Evolutionary conservation across 768 basidiomycete genomes (phyloP).

Genomic region (Serendipita sp.): DNA sequence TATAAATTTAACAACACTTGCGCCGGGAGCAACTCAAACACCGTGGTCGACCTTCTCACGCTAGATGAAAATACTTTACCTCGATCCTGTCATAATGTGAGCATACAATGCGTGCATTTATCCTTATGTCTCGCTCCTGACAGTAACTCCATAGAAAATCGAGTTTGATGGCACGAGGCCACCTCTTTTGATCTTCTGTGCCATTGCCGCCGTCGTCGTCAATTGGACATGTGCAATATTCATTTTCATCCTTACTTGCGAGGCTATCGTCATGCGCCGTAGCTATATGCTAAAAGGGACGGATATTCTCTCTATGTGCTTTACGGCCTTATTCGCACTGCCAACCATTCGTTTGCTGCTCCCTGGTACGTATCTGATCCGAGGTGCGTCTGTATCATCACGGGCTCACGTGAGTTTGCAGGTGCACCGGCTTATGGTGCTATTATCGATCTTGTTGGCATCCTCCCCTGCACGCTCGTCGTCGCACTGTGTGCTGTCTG

Average conservation of each 20-base stretch:
- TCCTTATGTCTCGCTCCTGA: not conserved
- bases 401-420: no score
- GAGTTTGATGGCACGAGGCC: not conserved
- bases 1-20: not conserved
- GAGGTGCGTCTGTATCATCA: no score
- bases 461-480: no score
- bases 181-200: not conserved
- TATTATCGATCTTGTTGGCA: no score
- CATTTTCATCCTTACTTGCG: constrained; percentile 3
- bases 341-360: not conserved
- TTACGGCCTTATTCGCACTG: not conserved
- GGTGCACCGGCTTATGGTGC: no score
- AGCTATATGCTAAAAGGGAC: not conserved
- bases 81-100: not conserved
- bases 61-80: not conserved
- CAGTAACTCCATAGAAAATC: not conserved
- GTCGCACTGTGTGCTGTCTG: no score
- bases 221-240: not conserved
- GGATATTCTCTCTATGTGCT: not conserved
- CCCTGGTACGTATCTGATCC: not conserved
- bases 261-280: not conserved
- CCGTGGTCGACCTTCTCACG: not conserved
- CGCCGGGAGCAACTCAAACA: not conserved
- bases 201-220: not conserved
- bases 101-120: not conserved